Conservation (phyloP, 2,329 filamentous ascomycete genomes). For the Sporothrix schenckii region DNA sequence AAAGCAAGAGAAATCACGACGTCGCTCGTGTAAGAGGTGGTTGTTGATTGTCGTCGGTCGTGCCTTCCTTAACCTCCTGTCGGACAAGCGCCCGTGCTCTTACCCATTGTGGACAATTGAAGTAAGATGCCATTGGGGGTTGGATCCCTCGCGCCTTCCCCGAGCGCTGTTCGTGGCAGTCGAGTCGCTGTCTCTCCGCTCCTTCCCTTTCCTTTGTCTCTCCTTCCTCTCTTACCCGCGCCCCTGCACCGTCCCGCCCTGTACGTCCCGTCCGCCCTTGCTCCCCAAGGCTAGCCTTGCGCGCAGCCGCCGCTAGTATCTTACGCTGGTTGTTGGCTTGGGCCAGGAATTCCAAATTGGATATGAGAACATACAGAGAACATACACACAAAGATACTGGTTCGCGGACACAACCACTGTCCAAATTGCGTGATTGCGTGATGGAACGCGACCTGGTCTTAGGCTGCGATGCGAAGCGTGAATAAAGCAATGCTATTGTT, state of each 20-base stretch:
- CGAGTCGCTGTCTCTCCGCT: not conserved
- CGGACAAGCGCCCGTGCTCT: constrained; percentile 12
- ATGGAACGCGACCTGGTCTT: constrained; percentile 3
- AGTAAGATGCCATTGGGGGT: not conserved
- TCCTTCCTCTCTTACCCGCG: not conserved
- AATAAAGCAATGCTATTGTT: constrained; percentile 2
- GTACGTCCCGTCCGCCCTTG: constrained; percentile 14
- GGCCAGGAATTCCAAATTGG: constrained; percentile 18
- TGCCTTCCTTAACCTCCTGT: not conserved
- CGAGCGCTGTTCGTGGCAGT: not conserved
- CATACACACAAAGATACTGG: not conserved
- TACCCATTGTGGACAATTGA: constrained; percentile 6
- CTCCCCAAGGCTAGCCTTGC: constrained; percentile 26
- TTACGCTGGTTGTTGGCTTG: not conserved
- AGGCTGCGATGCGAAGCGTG: not conserved
- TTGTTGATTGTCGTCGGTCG: not conserved
- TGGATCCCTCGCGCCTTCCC: constrained; percentile 15
- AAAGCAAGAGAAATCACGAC: not conserved
- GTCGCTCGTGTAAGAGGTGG: not conserved
- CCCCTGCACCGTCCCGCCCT: constrained; percentile 19
- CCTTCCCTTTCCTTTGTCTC: not conserved
- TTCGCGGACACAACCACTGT: too few species aligned
- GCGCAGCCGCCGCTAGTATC: constrained; percentile 18
- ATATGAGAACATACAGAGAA: not conserved
- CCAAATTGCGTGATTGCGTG: not conserved